Evolutionary conservation across 2,329 filamentous ascomycete genomes (phyloP).

Genomic region (Graphilbum ipis-grandicollis): DNA sequence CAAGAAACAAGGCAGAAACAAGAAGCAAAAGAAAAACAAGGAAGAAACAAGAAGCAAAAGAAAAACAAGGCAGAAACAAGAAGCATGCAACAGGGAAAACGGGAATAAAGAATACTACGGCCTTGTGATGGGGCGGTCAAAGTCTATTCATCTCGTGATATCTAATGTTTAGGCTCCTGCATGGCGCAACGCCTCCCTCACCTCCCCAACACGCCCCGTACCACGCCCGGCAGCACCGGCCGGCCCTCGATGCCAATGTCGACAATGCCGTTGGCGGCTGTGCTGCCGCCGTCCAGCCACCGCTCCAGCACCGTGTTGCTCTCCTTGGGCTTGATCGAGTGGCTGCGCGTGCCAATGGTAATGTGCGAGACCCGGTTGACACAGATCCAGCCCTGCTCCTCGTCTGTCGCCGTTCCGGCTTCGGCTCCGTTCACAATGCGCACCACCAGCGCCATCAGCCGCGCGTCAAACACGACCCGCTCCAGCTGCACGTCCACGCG

Average conservation of each 20-base stretch:
- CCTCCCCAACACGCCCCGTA: constrained; percentile 24
- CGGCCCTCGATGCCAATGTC: constrained; percentile 33
- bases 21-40: background rate
- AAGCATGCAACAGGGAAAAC: too few relatives aligned
- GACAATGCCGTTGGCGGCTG: constrained; percentile 23
- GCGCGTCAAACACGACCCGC: constrained; percentile 65
- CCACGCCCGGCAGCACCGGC: constrained; percentile 27
- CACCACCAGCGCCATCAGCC: constrained; percentile 83
- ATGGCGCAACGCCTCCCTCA: background rate
- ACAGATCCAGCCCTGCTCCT: constrained; percentile 39
- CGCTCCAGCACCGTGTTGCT: constrained; percentile 67
- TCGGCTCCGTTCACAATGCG: constrained; percentile 42
- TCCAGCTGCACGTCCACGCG: constrained; percentile 47
- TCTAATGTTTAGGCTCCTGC: too few relatives aligned
- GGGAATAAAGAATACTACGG: too few relatives aligned
- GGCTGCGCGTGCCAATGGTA: constrained; percentile 67
- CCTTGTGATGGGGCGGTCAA: too few relatives aligned
- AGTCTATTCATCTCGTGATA: too few relatives aligned
- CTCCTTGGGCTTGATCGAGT: constrained; percentile 74
- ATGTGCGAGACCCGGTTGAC: constrained; percentile 71
- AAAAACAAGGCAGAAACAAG: background rate
- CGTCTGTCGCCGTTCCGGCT: background rate
- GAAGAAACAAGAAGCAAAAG: too few relatives aligned
- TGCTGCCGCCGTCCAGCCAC: constrained; percentile 48
- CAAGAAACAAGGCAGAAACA: background rate